phyloP scores from a whole-genome alignment of 148 eudicot genomes.

The Vaccinium myrtillus region DNA sequence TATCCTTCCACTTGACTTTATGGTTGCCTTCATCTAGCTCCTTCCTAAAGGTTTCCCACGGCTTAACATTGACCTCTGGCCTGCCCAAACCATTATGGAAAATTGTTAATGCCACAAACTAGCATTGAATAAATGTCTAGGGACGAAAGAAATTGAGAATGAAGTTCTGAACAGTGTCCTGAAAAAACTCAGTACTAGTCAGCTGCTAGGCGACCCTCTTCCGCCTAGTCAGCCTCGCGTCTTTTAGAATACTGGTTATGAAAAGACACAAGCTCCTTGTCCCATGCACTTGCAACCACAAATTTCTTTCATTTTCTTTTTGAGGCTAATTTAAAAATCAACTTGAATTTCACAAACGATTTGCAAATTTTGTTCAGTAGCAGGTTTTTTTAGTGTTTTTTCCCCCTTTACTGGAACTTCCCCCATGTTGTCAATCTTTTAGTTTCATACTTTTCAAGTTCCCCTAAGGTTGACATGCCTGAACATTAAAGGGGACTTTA shows the following conservation, averaged over 20 bases:
- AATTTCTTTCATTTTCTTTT: not conserved
- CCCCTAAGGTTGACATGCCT: not conserved
- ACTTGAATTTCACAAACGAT: not conserved
- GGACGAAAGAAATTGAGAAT: not conserved
- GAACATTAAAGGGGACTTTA: not conserved
- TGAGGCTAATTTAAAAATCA: not conserved
- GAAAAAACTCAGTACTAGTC: too few species aligned
- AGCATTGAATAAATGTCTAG: not conserved
- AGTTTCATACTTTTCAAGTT: not conserved
- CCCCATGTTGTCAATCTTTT: not conserved
- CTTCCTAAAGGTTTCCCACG: constrained; percentile 38
- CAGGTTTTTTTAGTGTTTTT: not conserved
- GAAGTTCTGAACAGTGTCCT: too few species aligned
- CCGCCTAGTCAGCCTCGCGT: too few species aligned
- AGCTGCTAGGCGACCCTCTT: too few species aligned
- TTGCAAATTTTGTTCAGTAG: too few species aligned
- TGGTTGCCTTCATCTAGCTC: constrained; percentile 36
- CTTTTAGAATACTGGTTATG: not conserved
- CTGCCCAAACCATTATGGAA: constrained; percentile 21
- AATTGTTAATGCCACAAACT: not conserved
- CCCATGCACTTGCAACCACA: not conserved
- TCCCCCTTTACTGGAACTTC: not conserved
- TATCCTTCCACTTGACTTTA: constrained; percentile 35
- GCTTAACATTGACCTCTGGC: constrained; percentile 49
- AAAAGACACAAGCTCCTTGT: not conserved